Percentiles rank a stretch among this genome's conserved stretches.
phyloP scores from a whole-genome alignment of 352 stramenopile genomes.

The Phytophthora tubulina region DNA sequence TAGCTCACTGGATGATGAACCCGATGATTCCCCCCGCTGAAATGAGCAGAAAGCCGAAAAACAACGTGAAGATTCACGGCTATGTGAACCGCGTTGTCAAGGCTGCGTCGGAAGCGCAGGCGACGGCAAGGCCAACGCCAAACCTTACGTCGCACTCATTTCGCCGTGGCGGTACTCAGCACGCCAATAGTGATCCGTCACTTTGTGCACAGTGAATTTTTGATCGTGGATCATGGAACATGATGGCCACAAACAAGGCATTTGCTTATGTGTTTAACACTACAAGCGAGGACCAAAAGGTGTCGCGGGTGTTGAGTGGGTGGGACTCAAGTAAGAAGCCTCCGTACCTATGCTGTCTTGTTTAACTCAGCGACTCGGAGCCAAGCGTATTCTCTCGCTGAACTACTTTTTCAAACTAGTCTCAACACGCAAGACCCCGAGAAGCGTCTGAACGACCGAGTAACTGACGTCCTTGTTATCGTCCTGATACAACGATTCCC shows the following conservation, averaged over 20 bases:
- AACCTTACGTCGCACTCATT: conserved; percentile 9
- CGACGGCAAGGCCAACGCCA: not conserved
- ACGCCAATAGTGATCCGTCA: conserved; percentile 4
- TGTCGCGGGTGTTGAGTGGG: not conserved
- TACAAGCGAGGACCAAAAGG: conserved; percentile 21
- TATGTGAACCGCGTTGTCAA: conserved; percentile 13
- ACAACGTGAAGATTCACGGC: conserved; percentile 7
- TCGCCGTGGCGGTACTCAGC: not conserved
- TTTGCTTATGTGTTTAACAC: conserved; percentile 22
- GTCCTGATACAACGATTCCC: conserved; percentile 1
- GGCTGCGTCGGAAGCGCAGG: not conserved
- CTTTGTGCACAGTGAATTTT: conserved; percentile 3
- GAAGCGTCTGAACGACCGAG: conserved; percentile 11
- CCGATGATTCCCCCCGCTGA: not conserved
- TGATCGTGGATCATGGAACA: conserved; percentile 22
- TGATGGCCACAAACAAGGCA: conserved; percentile 12
- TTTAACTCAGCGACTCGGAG: not conserved
- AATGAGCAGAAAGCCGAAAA: not conserved
- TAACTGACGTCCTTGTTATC: not conserved
- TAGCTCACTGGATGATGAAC: not conserved
- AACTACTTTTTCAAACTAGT: conserved; percentile 13
- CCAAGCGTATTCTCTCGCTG: not conserved
- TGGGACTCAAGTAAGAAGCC: conserved; percentile 3
- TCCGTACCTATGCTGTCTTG: not conserved
- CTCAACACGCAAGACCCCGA: conserved; percentile 14